A percentile compares a stretch with the other conserved stretches of the same genome.
Evolutionary conservation across 164 flowering plant species (phyloP).

Genomic region (Chloranthus sessilifolius): DNA sequence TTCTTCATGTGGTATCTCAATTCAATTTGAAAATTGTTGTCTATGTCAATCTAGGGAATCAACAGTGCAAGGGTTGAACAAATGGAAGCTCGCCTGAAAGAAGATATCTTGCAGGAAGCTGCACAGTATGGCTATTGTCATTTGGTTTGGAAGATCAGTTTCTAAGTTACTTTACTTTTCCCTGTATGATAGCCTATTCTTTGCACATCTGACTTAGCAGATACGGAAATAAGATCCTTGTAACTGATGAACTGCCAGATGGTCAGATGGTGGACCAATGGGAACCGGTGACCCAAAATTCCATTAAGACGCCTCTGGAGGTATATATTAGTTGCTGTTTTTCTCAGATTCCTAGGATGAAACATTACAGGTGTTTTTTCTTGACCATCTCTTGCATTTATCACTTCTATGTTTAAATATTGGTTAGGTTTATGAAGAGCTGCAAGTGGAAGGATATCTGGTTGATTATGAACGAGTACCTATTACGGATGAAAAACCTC

Average conservation of each 20-base stretch:
- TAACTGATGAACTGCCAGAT: conserved; percentile 97
- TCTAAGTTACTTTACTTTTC: not conserved
- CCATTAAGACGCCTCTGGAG: conserved; percentile 87
- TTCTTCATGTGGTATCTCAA: not conserved
- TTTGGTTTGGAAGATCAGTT: not conserved
- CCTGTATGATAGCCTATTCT: conserved; percentile 19
- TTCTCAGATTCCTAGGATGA: not conserved
- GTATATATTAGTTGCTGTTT: conserved; percentile 26
- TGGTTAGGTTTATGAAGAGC: conserved; percentile 70
- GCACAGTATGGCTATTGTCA: conserved; percentile 45
- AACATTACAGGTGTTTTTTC: not conserved
- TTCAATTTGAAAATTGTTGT: conserved; percentile 10
- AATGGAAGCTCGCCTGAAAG: conserved; percentile 91
- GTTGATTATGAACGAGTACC: conserved; percentile 96
- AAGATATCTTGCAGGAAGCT: conserved; percentile 82
- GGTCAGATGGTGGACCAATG: conserved; percentile 99
- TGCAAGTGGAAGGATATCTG: conserved; percentile 64
- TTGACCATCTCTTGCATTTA: not conserved
- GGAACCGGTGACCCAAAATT: conserved; percentile 81
- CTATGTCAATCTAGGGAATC: conserved; percentile 56
- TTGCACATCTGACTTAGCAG: conserved; percentile 40
- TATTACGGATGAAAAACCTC: conserved; percentile 91
- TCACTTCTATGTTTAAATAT: not conserved
- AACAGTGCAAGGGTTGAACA: conserved; percentile 87
- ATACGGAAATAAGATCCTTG: conserved; percentile 99